Evolutionary conservation across 768 basidiomycete genomes (phyloP).

Genomic region (Candolleomyces efflorescens): DNA sequence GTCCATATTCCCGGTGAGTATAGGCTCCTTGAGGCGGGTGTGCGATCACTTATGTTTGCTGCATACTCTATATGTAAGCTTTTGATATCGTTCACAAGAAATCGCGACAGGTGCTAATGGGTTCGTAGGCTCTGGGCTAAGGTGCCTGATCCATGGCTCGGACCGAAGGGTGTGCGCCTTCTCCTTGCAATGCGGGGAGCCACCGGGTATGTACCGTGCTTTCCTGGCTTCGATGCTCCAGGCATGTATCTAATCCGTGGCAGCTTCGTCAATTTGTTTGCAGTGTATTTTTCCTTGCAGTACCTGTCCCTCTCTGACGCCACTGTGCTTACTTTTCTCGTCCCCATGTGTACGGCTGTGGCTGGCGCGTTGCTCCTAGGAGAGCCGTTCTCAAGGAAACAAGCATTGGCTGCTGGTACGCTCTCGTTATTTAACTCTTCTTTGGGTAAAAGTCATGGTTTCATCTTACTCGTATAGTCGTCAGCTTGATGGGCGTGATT

Average conservation of each 20-base stretch:
- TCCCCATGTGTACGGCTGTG: constrained; percentile 61
- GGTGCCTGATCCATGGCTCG: constrained; percentile 53
- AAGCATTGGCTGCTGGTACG: constrained; percentile 51
- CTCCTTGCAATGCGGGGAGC: constrained; percentile 57
- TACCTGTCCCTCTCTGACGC: constrained; percentile 79
- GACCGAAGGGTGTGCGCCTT: constrained; percentile 63
- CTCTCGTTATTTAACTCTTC: no score
- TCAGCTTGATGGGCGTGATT: constrained; percentile 71
- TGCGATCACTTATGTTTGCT: constrained; percentile 13
- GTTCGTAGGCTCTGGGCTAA: constrained; percentile 33
- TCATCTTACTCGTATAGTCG: constrained; percentile 29
- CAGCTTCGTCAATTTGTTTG: constrained; percentile 71
- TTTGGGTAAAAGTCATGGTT: no score
- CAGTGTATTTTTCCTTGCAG: constrained; percentile 64
- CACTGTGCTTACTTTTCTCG: constrained; percentile 70
- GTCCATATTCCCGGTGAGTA: no score
- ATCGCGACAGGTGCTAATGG: neutral
- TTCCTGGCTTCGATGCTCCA: neutral
- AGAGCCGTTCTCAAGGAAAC: constrained; percentile 52
- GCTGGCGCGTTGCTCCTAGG: constrained; percentile 58
- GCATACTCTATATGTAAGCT: constrained; percentile 8
- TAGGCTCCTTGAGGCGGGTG: no score
- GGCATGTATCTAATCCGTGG: neutral
- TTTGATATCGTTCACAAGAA: neutral
- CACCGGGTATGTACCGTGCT: constrained; percentile 41